Evolutionary conservation across 352 stramenopile species (phyloP), one percentile per base, ranked within the genome.

Genomic region (Phytophthora chlamydospora): DNA sequence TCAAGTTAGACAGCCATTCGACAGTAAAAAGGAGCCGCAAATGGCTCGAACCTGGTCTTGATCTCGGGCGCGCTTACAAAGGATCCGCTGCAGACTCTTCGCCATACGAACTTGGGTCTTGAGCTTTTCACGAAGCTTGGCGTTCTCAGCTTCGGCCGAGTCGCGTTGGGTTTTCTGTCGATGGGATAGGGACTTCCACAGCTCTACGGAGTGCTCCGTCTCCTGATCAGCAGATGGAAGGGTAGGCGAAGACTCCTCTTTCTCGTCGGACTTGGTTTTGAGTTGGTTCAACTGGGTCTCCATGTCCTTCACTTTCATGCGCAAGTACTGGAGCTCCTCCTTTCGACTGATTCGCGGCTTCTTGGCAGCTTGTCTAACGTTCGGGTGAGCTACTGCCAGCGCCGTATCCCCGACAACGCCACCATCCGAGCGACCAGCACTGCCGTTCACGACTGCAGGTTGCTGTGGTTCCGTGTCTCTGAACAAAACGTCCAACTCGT

Each of bases 61-160:
- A 29, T 35, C 56, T 33, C 62, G 38, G 2, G 52, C 44, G n/a
- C 66, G 69, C n/a, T 75, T 78, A 33, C 14, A 34, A 7, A 80
- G 52, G 19, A 77, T 68, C 16, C 57, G 56, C 34, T 74, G 68
- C 13, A 78, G 48, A 4, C 54, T 66, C 21, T 75, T 78, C 3
- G 66, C 72, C 51, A 77, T 68, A n/a, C 64, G 58, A 39, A 80
- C 58, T 42, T 80, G 68, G 2, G 53, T 66, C 48, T 83, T 76
- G 3, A 83, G 62, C 21, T 80, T 77, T 13, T 65, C 35, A 29
- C 68, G 67, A n/a, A 86, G 57, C 24, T 68, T 67, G 16, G 47
- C 53, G 51, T 86, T 82, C 44, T 83, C 74, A 2, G 55, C 41
- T 48, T 83, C 71, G 8, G 68, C 58, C 16, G 51, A 33, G 19